Percentiles rank a stretch among this genome's conserved stretches.
phyloP scores from a whole-genome alignment of 140 eudicot species.

The Stevia rebaudiana region DNA sequence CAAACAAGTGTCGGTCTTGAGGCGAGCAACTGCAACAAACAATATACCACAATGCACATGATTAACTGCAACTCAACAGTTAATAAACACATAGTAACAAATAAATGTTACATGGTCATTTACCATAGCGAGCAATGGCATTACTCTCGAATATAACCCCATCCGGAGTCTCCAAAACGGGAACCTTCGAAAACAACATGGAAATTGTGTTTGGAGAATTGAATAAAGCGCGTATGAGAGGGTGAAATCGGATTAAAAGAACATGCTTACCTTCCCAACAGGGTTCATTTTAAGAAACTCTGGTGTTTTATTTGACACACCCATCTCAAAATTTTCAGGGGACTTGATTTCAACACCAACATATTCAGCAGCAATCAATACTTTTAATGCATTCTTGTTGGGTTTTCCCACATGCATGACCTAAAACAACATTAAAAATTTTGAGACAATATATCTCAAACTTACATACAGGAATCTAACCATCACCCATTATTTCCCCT shows the following conservation, averaged over 20 bases:
- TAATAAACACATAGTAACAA: neutral
- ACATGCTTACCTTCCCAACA: slow-evolving; percentile 55
- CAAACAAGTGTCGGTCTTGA: slow-evolving; percentile 48
- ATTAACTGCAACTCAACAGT: neutral
- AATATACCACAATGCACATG: slow-evolving; percentile 1
- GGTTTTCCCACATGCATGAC: slow-evolving; percentile 32
- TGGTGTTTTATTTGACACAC: slow-evolving; percentile 62
- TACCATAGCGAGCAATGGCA: slow-evolving; percentile 92
- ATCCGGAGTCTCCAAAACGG: slow-evolving; percentile 83
- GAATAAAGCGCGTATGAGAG: neutral
- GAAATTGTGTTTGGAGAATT: neutral
- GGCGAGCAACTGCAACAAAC: slow-evolving; percentile 46
- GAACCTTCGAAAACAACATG: slow-evolving; percentile 34
- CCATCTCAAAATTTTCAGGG: slow-evolving; percentile 60
- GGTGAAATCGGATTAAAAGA: neutral
- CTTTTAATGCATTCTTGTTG: slow-evolving; percentile 59
- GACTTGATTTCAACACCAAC: slow-evolving; percentile 45
- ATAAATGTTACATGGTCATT: neutral
- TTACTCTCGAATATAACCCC: slow-evolving; percentile 85
- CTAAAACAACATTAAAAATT: slow-evolving; percentile 12
- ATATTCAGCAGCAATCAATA: slow-evolving; percentile 61
- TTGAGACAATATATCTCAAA: no score
- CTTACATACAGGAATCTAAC: no score
- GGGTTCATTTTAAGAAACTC: slow-evolving; percentile 89
- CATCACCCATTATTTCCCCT: no score